Evolutionary conservation across 441 rosid genomes (phyloP).

Genomic region (Populus hybrid): DNA sequence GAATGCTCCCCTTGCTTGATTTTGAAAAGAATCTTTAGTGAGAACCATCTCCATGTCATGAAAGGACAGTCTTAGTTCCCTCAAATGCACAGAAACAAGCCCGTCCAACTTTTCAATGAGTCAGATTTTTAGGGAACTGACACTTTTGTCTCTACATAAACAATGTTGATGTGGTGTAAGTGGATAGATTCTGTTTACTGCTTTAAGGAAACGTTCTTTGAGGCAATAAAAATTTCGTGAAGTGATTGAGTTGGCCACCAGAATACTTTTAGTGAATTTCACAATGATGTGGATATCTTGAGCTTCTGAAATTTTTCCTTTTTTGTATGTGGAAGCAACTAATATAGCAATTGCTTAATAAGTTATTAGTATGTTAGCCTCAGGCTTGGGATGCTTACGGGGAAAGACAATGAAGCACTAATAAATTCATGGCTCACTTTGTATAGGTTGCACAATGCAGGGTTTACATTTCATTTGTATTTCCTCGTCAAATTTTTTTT

Average conservation of each 20-base stretch:
- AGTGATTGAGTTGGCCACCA: neutral
- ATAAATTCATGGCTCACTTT: neutral
- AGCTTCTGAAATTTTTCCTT: neutral
- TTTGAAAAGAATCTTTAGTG: conserved; percentile 1
- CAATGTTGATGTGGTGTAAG: neutral
- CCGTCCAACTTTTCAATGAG: neutral
- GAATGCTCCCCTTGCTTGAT: neutral
- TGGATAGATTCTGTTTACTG: neutral
- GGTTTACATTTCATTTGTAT: neutral
- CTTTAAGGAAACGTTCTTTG: neutral
- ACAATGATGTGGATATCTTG: conserved; percentile 2
- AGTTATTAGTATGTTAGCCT: neutral
- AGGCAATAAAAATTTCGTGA: neutral
- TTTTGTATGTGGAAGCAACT: neutral
- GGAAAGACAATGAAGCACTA: neutral
- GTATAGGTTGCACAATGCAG: neutral
- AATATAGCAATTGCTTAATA: neutral
- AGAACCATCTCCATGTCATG: neutral
- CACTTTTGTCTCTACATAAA: neutral
- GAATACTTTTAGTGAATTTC: conserved; percentile 6
- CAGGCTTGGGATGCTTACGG: neutral
- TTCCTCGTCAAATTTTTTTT: neutral
- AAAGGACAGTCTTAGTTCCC: neutral
- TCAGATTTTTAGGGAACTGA: neutral
- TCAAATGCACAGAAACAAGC: neutral